Base-by-base conservation (phyloP, 805 yeast genomes). In the Monosporozyma yasuniensis region DNA sequence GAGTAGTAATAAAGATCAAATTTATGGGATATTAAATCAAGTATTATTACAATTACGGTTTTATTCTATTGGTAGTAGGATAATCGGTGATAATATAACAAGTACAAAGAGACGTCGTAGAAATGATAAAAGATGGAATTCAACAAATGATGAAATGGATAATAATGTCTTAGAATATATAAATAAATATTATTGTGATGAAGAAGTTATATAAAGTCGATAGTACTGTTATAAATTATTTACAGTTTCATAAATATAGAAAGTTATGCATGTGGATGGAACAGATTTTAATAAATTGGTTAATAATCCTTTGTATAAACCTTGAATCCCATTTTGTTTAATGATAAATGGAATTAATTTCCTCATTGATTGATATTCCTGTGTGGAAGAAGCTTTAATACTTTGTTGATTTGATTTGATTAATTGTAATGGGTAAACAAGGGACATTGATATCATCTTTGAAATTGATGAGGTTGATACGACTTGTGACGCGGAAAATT, bases 241-340 rank as follows among this genome's bases (percentile, higher is more conserved):
- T 54, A 78, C 70, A 38, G 76, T 72, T 62, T 93, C 99, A 60
- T 93, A 93, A 4, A 85, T 85, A 4, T 84, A 72, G 63, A 93
- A 88, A 0, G 98, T 93, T 11, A 90, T 77, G 61, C 96, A 86
- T 3, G 97, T 90, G 1, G 96, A 89, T 0, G 99, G 99, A 4
- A 93, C 74, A 0, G 91, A 96, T 44, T 98, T 72, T 1, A 86
- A 51, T 16, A 91, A 61, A 55, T 89, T 90, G 1, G 96, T 84
- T 1, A 79, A 68, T 16, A 93, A 66, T 0, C 99, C 99, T 56
- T 84, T 83, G 64, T 93, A 93, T 53, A 90, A 84, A 0, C 89
- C 96, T 11, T 59, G 53, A 3, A 78, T 10, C 0, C 93, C 91
- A 50, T 81, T 85, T 1, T 61, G 59, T 0, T 42, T 35, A 57